These are phyloP conservation scores for Coemansia sp. DNA, from an alignment of 192 early-diverging fungal species.

Conservation along the genomic window DNA sequence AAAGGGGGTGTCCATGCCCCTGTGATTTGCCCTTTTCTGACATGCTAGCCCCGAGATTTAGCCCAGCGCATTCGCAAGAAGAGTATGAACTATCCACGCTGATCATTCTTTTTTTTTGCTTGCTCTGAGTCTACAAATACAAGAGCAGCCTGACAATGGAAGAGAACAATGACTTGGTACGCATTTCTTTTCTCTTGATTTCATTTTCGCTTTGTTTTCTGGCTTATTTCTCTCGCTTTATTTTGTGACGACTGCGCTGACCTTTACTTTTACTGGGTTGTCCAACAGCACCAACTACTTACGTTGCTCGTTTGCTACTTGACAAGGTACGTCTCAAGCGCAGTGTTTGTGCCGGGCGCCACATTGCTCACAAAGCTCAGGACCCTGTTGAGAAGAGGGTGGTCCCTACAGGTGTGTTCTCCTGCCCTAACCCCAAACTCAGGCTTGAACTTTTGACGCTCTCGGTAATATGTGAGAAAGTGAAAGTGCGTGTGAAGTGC, in stretches of 20 bases:
- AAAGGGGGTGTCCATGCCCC: not conserved
- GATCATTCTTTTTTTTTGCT: slow-evolving; percentile 11
- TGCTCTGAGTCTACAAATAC: not conserved
- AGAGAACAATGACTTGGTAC: not conserved
- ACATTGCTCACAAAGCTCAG: not conserved
- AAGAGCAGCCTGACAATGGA: not conserved
- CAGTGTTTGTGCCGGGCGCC: not conserved
- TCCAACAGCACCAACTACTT: not conserved
- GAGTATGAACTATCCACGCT: not conserved
- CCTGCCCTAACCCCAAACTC: too few species aligned
- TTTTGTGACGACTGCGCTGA: not conserved
- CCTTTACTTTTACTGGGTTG: not conserved
- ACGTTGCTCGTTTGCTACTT: not conserved
- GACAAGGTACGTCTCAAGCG: not conserved
- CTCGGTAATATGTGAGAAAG: not conserved
- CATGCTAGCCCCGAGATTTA: not conserved
- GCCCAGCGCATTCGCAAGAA: not conserved
- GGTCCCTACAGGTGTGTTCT: not conserved
- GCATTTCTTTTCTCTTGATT: not conserved
- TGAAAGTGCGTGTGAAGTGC: not conserved
- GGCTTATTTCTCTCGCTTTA: not conserved
- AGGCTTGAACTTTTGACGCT: not conserved
- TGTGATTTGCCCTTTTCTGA: not conserved
- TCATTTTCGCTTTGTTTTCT: not conserved
- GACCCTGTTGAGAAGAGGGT: not conserved